A percentile compares a stretch with the other conserved stretches of the same genome.
Conservation (phyloP, 208 protist species). For the Leishmania tarentolae region DNA sequence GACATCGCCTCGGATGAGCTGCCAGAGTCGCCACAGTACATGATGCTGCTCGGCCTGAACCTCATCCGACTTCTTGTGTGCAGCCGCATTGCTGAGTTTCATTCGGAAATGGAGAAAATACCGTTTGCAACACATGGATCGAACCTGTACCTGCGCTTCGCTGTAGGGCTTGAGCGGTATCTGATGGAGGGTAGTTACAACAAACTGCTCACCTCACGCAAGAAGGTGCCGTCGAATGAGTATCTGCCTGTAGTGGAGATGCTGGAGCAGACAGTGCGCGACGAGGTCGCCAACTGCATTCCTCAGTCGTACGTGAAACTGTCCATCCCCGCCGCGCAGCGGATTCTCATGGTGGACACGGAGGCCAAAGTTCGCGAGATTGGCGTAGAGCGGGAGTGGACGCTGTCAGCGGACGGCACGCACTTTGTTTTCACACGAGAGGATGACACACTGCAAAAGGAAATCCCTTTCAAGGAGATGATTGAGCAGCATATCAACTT, state of each 20-base stretch:
- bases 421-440: slow-evolving; percentile 80
- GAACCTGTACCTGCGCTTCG: slow-evolving; percentile 86
- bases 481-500: slow-evolving; percentile 79
- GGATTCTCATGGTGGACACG: slow-evolving; percentile 86
- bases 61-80: slow-evolving; percentile 86
- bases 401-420: slow-evolving; percentile 43
- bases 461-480: slow-evolving; percentile 85
- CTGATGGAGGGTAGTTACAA: slow-evolving; percentile 95
- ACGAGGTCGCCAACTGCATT: slow-evolving; percentile 91
- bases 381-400: slow-evolving; percentile 62
- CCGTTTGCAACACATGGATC: slow-evolving; percentile 65
- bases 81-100: slow-evolving; percentile 91
- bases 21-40: slow-evolving; percentile 66
- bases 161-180: slow-evolving; percentile 88
- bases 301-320: slow-evolving; percentile 84
- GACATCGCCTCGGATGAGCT: slow-evolving; percentile 71
- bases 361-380: slow-evolving; percentile 72
- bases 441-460: slow-evolving; percentile 69
- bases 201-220: slow-evolving; percentile 86
- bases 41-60: slow-evolving; percentile 90
- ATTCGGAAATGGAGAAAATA: slow-evolving; percentile 93
- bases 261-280: slow-evolving; percentile 87
- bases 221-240: slow-evolving; percentile 88
- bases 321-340: slow-evolving; percentile 75
- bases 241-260: slow-evolving; percentile 91